phyloP scores from a whole-genome alignment of 371 early-diverging fungal species.

The Homolaphlyctis polyrhiza region DNA sequence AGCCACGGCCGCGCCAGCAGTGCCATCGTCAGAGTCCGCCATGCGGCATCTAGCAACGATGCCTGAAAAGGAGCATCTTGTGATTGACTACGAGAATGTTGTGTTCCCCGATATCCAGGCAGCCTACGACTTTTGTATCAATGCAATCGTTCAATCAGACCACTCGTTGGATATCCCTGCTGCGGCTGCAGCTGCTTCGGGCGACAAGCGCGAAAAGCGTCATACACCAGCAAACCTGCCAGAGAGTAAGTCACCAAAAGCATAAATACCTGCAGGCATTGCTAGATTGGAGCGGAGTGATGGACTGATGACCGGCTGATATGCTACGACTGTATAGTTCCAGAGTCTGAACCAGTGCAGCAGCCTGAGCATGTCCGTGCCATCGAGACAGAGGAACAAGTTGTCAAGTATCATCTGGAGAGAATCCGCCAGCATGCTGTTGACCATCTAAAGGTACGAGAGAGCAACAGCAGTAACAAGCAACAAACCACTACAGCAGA shows the following conservation, averaged over 20 bases:
- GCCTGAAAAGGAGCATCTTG: slow-evolving; percentile 21
- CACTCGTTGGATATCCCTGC: slow-evolving; percentile 6
- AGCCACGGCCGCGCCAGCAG: slow-evolving; percentile 3
- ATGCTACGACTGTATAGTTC: slow-evolving; percentile 5
- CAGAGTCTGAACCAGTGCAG: slow-evolving; percentile 32
- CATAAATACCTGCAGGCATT: background rate
- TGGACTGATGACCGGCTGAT: background rate
- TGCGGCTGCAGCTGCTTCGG: background rate
- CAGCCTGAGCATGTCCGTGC: slow-evolving; percentile 29
- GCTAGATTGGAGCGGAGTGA: background rate
- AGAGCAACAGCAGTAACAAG: background rate
- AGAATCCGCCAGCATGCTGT: slow-evolving; percentile 29
- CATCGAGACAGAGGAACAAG: slow-evolving; percentile 35
- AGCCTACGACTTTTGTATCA: slow-evolving; percentile 24
- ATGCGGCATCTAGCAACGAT: background rate
- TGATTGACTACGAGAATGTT: slow-evolving; percentile 23
- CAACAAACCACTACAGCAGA: too few relatives aligned
- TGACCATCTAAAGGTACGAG: slow-evolving; percentile 32
- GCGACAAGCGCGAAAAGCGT: background rate
- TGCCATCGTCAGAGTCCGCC: background rate
- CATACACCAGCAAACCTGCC: too few relatives aligned
- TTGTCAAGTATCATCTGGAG: slow-evolving; percentile 33
- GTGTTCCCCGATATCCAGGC: slow-evolving; percentile 33
- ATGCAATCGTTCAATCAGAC: slow-evolving; percentile 17
- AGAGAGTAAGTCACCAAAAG: too few relatives aligned